phyloP scores from a whole-genome alignment of 139 green algal species.

The Asterochloris erici region DNA sequence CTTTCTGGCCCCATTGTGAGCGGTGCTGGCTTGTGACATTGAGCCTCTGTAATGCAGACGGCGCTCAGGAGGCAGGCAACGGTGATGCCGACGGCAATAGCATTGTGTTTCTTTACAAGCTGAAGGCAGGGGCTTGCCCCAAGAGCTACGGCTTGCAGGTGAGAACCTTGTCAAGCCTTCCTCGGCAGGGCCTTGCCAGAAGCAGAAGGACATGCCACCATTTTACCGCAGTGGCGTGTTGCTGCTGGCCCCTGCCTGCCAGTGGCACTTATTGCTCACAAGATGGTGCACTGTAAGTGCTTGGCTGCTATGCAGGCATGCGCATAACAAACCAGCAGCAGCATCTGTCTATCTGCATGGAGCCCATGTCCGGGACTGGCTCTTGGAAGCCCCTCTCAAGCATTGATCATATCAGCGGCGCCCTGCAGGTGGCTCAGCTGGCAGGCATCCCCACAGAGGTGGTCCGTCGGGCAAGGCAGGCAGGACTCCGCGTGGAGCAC shows the following conservation, averaged over 20 bases:
- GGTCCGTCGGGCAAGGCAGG: slow-evolving; percentile 19
- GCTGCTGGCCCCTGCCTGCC: background rate
- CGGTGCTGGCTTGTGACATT: background rate
- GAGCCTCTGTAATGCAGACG: background rate
- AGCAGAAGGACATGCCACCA: no score
- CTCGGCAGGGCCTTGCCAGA: background rate
- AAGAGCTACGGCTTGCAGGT: slow-evolving; percentile 18
- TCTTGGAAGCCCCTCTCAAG: background rate
- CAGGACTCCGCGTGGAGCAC: slow-evolving; percentile 13
- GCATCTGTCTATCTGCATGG: background rate
- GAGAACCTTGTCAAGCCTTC: background rate
- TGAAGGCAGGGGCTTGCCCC: background rate
- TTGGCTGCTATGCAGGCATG: background rate
- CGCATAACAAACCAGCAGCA: background rate
- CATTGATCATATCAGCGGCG: background rate
- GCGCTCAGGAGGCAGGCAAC: background rate
- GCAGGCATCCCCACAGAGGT: slow-evolving; percentile 36
- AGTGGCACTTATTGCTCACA: background rate
- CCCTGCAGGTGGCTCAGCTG: slow-evolving; percentile 32
- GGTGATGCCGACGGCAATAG: background rate
- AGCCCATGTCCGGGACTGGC: background rate
- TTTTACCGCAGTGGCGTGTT: background rate
- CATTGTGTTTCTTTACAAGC: slow-evolving; percentile 13
- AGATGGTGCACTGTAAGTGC: background rate
- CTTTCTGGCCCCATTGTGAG: background rate